Evolutionary conservation across 208 protist genomes (phyloP).

Genomic region (Strigomonas culicis): DNA sequence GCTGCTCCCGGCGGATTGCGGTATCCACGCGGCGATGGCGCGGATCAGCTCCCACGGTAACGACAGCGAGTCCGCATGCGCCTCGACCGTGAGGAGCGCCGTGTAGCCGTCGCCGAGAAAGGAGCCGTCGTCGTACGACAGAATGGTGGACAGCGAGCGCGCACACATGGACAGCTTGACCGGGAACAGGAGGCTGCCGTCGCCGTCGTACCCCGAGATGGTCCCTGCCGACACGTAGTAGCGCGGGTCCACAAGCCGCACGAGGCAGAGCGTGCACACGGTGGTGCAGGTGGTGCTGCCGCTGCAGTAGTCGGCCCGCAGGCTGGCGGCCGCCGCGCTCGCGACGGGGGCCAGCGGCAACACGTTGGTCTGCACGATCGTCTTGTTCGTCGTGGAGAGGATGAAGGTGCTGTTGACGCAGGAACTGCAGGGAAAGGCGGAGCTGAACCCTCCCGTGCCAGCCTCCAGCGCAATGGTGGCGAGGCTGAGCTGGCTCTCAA

Average conservation of each 20-base stretch:
- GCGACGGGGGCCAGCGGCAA: slow-evolving; percentile 25
- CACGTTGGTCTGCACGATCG: slow-evolving; percentile 26
- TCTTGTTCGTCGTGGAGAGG: slow-evolving; percentile 18
- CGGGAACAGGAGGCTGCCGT: slow-evolving; percentile 34
- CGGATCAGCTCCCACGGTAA: slow-evolving; percentile 58
- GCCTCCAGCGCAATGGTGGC: background rate
- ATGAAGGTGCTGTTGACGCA: slow-evolving; percentile 43
- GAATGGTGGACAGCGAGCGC: slow-evolving; percentile 31
- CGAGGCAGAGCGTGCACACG: slow-evolving; percentile 12
- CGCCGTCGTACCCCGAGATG: slow-evolving; percentile 4
- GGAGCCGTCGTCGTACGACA: slow-evolving; percentile 17
- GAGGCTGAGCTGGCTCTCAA: background rate
- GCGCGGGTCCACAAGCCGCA: slow-evolving; percentile 22
- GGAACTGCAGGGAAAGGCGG: slow-evolving; percentile 28
- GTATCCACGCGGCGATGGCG: slow-evolving; percentile 35
- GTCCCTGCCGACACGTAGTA: slow-evolving; percentile 1
- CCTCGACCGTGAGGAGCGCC: slow-evolving; percentile 24
- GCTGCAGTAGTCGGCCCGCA: background rate
- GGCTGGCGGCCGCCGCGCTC: background rate
- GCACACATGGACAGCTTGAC: slow-evolving; percentile 36
- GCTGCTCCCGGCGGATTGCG: background rate
- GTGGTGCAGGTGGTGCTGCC: background rate
- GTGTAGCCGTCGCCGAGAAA: slow-evolving; percentile 22
- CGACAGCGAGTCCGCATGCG: slow-evolving; percentile 23
- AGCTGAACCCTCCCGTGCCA: slow-evolving; percentile 28